Base-by-base conservation (phyloP, 164 flowering plant species). In the Kingdonia uniflora region DNA sequence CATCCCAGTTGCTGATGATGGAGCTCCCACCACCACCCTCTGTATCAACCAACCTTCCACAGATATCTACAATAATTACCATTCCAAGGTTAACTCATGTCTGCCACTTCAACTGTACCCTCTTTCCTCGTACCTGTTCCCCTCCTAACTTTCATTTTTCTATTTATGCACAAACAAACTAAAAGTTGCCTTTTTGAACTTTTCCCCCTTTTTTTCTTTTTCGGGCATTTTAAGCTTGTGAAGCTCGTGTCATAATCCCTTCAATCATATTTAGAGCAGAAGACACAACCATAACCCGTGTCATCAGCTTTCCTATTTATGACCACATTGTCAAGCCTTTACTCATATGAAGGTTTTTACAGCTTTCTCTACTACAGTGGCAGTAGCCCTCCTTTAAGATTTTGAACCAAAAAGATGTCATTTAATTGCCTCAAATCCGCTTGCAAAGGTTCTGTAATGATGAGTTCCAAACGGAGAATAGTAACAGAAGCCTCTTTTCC, bases 361-460 rank as follows among this genome's bases (percentile, higher is more conserved):
- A 55, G 57, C 56, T 53, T 55, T 52, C 40, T 49, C 55, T 45
- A 52, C 55, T 44, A 48, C 46, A 51, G 52, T 54, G 25, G 14
- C 40, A 23, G 49, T 56, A 58, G 43, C 55, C 37, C 20, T 20
- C 51, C 24, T 21, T 48, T 54, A 14, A 51, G 21, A 29, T 3
- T 3, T 29, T 29, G 35, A 29, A 29, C n/a, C 39, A 16, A n/a
- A 42, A 52, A 56, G 17, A 88, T 80, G 95, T 55, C 80, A 8
- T 63, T 74, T 71, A 65, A 80, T 15, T 58, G 67, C 42, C 44
- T 67, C 15, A 78, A 74, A 70, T 65, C 67, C 79, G 74, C 73
- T 68, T 83, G 22, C 58, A 66, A 51, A 70, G 78, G 24, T 76
- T 79, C 66, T 87, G 76, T 46, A 62, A 60, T 7, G 80, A 85